These are phyloP conservation scores for Lepraria neglecta DNA, from an alignment of 495 filamentous ascomycete species.

Conservation along the genomic window DNA sequence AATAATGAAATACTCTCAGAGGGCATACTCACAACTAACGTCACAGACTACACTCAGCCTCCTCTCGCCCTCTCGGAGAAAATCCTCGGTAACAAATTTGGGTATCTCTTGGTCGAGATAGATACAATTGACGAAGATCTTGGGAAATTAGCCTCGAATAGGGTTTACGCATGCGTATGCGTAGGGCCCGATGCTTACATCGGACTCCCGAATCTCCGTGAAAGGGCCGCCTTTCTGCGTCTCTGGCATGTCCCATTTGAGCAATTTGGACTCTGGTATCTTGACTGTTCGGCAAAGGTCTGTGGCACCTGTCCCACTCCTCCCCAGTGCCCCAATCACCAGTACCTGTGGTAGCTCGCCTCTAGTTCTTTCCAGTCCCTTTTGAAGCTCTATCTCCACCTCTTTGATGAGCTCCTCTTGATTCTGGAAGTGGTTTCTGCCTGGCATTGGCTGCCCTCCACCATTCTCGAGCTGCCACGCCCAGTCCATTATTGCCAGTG, in stretches of 20 bases:
- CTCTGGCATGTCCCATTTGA: slow-evolving; percentile 92
- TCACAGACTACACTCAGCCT: slow-evolving; percentile 83
- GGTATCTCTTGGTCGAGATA: slow-evolving; percentile 68
- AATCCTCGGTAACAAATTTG: slow-evolving; percentile 65
- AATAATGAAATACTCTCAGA: neutral
- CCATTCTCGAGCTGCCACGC: slow-evolving; percentile 75
- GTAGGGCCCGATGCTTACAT: slow-evolving; percentile 20
- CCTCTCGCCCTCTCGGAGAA: slow-evolving; percentile 59
- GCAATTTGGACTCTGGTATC: slow-evolving; percentile 62
- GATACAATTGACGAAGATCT: slow-evolving; percentile 87
- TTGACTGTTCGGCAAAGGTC: slow-evolving; percentile 71
- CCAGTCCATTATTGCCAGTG: slow-evolving; percentile 79
- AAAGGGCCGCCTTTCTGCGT: slow-evolving; percentile 79
- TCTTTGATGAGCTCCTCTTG: slow-evolving; percentile 65
- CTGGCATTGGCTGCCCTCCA: slow-evolving; percentile 55
- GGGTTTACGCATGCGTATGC: neutral
- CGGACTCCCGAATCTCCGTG: slow-evolving; percentile 68
- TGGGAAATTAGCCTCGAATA: slow-evolving; percentile 32
- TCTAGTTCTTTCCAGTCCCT: slow-evolving; percentile 46
- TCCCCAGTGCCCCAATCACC: slow-evolving; percentile 65
- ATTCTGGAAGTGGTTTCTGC: slow-evolving; percentile 68
- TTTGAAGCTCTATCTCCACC: slow-evolving; percentile 60
- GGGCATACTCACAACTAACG: slow-evolving; percentile 44
- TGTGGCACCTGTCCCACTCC: slow-evolving; percentile 81
- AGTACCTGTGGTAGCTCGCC: slow-evolving; percentile 48